These are phyloP conservation scores for Chionographis japonica DNA, from an alignment of 106 monocot genomes.

Conservation along the genomic window DNA sequence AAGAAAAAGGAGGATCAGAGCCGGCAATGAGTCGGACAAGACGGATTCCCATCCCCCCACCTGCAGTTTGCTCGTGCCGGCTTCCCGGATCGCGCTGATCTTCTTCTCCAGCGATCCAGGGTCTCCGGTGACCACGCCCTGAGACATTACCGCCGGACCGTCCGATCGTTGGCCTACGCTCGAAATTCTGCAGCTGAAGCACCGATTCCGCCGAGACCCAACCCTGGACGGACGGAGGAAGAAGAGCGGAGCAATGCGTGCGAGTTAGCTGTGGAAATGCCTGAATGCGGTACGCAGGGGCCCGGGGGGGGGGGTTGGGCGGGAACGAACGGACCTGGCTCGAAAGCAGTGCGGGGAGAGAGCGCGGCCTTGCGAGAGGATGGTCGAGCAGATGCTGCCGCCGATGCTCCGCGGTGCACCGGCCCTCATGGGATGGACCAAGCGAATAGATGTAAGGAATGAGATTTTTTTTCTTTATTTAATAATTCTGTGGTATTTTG, in stretches of 20 bases:
- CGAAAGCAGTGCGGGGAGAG: background rate
- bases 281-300: background rate
- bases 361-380: no score
- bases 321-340: background rate
- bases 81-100: conserved; percentile 44
- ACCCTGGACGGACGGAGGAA: background rate
- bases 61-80: conserved; percentile 57
- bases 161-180: background rate
- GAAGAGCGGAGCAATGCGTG: background rate
- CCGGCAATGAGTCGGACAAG: background rate
- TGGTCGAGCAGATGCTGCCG: no score
- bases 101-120: conserved; percentile 36
- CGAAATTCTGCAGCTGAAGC: background rate
- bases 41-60: background rate
- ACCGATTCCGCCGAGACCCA: background rate
- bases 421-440: no score
- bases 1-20: background rate
- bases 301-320: background rate
- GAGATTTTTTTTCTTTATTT: no score
- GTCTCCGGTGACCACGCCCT: conserved; percentile 23
- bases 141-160: background rate
- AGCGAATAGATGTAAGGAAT: no score
- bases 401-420: no score
- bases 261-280: conserved; percentile 7
- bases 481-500: no score